Conservation (phyloP, 768 basidiomycete species). For the Tulasnella sp. region DNA sequence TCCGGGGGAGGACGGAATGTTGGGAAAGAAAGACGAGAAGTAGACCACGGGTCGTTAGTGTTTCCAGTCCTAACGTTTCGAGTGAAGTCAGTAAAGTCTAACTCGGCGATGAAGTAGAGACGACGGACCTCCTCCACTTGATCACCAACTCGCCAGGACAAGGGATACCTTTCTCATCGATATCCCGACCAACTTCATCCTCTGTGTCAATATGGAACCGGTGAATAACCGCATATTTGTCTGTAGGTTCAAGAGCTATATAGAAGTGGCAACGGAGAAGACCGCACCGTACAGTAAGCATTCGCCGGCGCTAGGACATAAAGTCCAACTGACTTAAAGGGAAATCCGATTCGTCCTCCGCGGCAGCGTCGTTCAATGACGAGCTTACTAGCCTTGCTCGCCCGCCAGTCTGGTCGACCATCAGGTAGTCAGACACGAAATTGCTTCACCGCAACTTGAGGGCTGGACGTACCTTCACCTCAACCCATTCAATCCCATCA, state of each 20-base stretch:
- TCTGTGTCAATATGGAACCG: conserved; percentile 20
- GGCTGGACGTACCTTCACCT: conserved; percentile 32
- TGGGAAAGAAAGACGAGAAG: conserved; percentile 48
- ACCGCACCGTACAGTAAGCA: background rate
- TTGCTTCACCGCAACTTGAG: background rate
- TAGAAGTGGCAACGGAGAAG: background rate
- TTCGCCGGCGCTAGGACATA: background rate
- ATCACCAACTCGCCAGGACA: background rate
- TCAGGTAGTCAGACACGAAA: background rate
- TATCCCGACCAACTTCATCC: background rate
- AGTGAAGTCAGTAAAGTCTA: conserved; percentile 9
- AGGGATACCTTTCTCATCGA: background rate
- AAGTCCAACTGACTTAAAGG: conserved; percentile 26
- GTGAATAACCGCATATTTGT: conserved; percentile 19
- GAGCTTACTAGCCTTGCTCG: conserved; percentile 26
- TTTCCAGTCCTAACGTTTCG: conserved; percentile 3
- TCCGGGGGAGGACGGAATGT: conserved; percentile 48
- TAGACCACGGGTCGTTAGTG: conserved; percentile 22
- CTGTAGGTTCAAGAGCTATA: background rate
- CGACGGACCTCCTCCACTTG: background rate
- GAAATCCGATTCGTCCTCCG: conserved; percentile 28
- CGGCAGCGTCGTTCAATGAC: conserved; percentile 38
- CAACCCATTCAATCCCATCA: conserved; percentile 34
- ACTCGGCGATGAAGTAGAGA: conserved; percentile 36
- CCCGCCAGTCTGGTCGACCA: conserved; percentile 29